These are phyloP conservation scores for Ascosphaera acerosa DNA, from an alignment of 2,329 filamentous ascomycete genomes.

Conservation along the genomic window DNA sequence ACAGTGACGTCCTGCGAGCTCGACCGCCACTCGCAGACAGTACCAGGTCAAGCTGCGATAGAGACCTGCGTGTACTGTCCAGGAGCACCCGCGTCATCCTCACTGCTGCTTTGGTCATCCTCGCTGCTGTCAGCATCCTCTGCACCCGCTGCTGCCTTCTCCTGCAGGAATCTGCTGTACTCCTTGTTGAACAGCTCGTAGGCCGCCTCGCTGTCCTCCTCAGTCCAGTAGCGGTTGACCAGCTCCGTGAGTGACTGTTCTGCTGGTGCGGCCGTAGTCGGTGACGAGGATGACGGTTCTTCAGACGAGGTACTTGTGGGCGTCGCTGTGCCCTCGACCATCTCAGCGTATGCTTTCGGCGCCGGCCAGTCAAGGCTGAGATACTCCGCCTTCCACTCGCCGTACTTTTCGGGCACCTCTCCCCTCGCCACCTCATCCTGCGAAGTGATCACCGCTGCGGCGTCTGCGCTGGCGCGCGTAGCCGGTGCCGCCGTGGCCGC, in stretches of 20 bases:
- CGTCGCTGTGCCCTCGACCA: background rate
- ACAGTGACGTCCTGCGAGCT: no score
- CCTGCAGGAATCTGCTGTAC: background rate
- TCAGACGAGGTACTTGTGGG: background rate
- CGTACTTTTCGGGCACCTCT: background rate
- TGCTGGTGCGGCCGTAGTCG: background rate
- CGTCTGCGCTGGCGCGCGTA: no score
- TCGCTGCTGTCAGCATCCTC: no score
- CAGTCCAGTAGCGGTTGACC: slow-evolving; percentile 2
- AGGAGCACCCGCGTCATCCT: no score
- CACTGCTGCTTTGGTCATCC: no score
- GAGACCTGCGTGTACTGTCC: no score
- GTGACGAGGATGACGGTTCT: background rate
- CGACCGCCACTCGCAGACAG: no score
- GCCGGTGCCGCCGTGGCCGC: no score
- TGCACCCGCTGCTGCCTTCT: no score
- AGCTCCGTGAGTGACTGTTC: slow-evolving; percentile 2
- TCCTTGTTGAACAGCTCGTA: slow-evolving; percentile 3
- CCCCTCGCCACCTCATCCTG: background rate
- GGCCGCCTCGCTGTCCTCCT: slow-evolving; percentile 2
- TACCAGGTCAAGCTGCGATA: no score
- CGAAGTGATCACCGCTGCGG: background rate
- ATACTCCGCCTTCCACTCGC: background rate
- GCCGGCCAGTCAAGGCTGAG: background rate
- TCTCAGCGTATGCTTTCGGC: background rate